A percentile compares a stretch with the other conserved stretches of the same genome.
phyloP scores from a whole-genome alignment of 495 filamentous ascomycete species.

The Aspergillus diversus region DNA sequence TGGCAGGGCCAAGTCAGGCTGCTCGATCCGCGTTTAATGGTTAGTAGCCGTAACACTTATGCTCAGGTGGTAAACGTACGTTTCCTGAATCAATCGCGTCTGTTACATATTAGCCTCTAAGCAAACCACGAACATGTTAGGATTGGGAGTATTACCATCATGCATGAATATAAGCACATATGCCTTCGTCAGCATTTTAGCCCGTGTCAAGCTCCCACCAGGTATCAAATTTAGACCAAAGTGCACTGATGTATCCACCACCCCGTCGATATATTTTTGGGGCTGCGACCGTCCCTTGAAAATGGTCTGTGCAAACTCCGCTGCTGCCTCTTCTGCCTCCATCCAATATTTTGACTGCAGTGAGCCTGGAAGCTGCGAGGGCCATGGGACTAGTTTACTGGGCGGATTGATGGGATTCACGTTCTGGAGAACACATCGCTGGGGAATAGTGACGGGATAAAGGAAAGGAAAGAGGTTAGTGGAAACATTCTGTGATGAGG shows the following conservation, averaged over 20 bases:
- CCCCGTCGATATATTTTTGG: conserved; percentile 10
- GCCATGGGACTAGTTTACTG: conserved; percentile 18
- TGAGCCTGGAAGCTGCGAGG: neutral
- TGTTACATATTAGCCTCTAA: neutral
- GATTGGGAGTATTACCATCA: conserved; percentile 16
- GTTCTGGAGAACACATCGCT: neutral
- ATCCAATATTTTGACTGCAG: conserved; percentile 24
- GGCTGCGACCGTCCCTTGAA: neutral
- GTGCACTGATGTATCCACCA: conserved; percentile 15
- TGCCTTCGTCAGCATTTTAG: conserved; percentile 12
- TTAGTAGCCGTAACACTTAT: neutral
- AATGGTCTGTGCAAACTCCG: conserved; percentile 1
- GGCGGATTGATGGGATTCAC: conserved; percentile 13
- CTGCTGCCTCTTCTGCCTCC: conserved; percentile 18
- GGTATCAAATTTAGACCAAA: conserved; percentile 14
- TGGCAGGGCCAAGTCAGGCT: neutral
- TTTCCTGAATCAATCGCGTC: conserved; percentile 17
- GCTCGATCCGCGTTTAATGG: neutral
- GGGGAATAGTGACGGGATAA: neutral
- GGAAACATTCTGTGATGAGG: neutral
- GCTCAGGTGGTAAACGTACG: conserved; percentile 7
- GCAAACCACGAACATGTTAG: neutral
- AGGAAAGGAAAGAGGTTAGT: conserved; percentile 13
- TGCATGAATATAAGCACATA: conserved; percentile 21
- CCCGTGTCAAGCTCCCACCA: conserved; percentile 9